Base-by-base conservation (phyloP, 768 basidiomycete species). In the Leccinum imitatum region DNA sequence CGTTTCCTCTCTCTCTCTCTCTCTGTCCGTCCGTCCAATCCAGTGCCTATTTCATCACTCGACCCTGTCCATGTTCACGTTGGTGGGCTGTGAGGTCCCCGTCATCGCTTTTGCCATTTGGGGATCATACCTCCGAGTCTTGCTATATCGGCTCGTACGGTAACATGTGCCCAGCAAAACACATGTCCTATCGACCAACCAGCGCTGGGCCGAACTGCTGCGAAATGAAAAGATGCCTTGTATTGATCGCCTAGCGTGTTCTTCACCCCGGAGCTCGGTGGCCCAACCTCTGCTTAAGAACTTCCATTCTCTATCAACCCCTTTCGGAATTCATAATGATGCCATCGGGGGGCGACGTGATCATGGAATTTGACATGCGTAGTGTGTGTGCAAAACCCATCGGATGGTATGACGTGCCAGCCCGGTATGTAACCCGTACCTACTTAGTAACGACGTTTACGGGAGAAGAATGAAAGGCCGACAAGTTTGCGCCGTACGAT, bases 251-350 rank as follows among this genome's bases (percentile, higher is more conserved):
- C 59, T 62, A 57, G 44, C 54, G 8, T 61, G 6, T 39, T 55
- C 47, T 46, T 46, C 19, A 19, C 44, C 44, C 59, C 31, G 58
- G 53, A 57, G 46, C 68, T 57, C 60, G 30, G 30, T 33, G 25
- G 37, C 30, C 30, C 27, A 53, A 27, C 44, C 10, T 46, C 19
- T 44, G n/a, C 41, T 19, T 13, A 19, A 46, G n/a, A 46, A 17
- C 68, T 70, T 70, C 68, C 68, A 69, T 69, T 69, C 63, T 64
- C 60, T 60, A 50, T 13, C 60, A 65, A 50, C 62, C 48, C 61
- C 59, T 46, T 64, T 66, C n/a, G 11, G 61, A 59, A 58, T 9
- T 25, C 41, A 61, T 64, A 56, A 62, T 65, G 63, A 63, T 69
- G 59, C 57, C 65, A 63, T 70, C 68, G 50, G 19, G 19, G 44